Percentiles rank a stretch among this genome's conserved stretches.
Evolutionary conservation across 1,284 basidiomycete genomes (phyloP).

Genomic region (Malassezia brasiliensis): DNA sequence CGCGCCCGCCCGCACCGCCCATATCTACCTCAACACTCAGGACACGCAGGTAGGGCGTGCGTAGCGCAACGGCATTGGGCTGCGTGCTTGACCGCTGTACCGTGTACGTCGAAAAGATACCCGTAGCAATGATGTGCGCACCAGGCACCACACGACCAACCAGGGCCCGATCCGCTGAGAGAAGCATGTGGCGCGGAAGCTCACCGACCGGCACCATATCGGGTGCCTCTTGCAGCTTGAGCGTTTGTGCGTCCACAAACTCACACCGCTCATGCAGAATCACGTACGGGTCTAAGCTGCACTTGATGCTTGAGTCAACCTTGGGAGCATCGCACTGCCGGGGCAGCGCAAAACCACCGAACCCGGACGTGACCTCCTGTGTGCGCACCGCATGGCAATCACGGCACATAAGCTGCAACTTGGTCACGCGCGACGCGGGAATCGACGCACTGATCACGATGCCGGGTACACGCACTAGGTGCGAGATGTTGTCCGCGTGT

Average conservation of each 20-base stretch:
- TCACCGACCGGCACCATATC: slow-evolving; percentile 99
- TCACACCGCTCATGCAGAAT: slow-evolving; percentile 89
- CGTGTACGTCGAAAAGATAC: slow-evolving; percentile 93
- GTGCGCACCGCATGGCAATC: slow-evolving; percentile 74
- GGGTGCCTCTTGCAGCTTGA: slow-evolving; percentile 96
- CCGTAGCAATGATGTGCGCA: slow-evolving; percentile 83
- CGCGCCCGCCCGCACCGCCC: slow-evolving; percentile 54
- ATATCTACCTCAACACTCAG: slow-evolving; percentile 82
- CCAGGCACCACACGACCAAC: slow-evolving; percentile 62
- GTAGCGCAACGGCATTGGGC: slow-evolving; percentile 60
- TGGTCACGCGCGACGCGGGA: slow-evolving; percentile 82
- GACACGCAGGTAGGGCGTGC: slow-evolving; percentile 87
- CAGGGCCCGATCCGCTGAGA: slow-evolving; percentile 64
- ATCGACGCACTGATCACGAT: slow-evolving; percentile 97
- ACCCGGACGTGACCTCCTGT: slow-evolving; percentile 60
- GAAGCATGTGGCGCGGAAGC: slow-evolving; percentile 84
- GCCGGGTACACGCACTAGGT: slow-evolving; percentile 88
- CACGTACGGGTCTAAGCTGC: slow-evolving; percentile 88
- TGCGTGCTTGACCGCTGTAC: slow-evolving; percentile 52
- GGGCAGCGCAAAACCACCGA: slow-evolving; percentile 61
- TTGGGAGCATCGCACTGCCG: slow-evolving; percentile 38
- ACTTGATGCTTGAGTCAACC: slow-evolving; percentile 57
- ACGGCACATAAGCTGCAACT: slow-evolving; percentile 83
- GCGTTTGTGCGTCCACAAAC: slow-evolving; percentile 89
- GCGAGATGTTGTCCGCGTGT: slow-evolving; percentile 80